Percentiles rank a stretch among this genome's conserved stretches.
These are phyloP conservation scores for Phytopythium mirpurense DNA, from an alignment of 352 stramenopile species.

Conservation along the genomic window DNA sequence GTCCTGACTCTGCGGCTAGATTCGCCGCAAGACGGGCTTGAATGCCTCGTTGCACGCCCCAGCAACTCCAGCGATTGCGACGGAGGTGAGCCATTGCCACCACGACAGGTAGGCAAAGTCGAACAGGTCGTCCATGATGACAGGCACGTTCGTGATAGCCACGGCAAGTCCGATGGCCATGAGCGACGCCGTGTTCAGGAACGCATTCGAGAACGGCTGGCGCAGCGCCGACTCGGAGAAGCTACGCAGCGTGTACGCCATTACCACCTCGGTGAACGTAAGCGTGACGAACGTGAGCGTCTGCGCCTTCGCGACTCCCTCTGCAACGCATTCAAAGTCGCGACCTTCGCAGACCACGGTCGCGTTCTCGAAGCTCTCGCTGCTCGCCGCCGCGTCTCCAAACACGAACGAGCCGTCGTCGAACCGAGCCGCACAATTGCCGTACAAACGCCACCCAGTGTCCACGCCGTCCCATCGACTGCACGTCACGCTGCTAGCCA, in stretches of 20 bases:
- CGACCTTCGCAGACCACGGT: slow-evolving; percentile 40
- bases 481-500: slow-evolving; percentile 50
- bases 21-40: too few relatives aligned
- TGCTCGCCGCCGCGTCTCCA: too few relatives aligned
- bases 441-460: slow-evolving; percentile 37
- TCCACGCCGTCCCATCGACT: slow-evolving; percentile 47
- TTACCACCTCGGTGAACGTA: slow-evolving; percentile 25
- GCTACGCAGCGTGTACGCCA: slow-evolving; percentile 29
- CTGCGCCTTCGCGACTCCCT: slow-evolving; percentile 41
- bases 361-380: slow-evolving; percentile 33
- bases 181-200: slow-evolving; percentile 14
- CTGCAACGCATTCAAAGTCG: slow-evolving; percentile 54
- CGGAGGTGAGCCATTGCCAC: slow-evolving; percentile 38
- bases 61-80: too few relatives aligned
- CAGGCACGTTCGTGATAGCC: slow-evolving; percentile 32
- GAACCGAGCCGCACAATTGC: slow-evolving; percentile 34
- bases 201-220: slow-evolving; percentile 24
- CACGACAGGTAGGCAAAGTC: slow-evolving; percentile 42
- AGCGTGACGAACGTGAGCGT: slow-evolving; percentile 30
- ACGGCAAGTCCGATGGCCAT: slow-evolving; percentile 28
- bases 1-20: too few relatives aligned
- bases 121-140: slow-evolving; percentile 45
- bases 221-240: slow-evolving; percentile 20
- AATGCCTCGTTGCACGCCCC: too few relatives aligned
- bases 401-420: slow-evolving; percentile 32